Conservation (phyloP, 805 yeast species). For the Schizosaccharomyces japonicus region DNA sequence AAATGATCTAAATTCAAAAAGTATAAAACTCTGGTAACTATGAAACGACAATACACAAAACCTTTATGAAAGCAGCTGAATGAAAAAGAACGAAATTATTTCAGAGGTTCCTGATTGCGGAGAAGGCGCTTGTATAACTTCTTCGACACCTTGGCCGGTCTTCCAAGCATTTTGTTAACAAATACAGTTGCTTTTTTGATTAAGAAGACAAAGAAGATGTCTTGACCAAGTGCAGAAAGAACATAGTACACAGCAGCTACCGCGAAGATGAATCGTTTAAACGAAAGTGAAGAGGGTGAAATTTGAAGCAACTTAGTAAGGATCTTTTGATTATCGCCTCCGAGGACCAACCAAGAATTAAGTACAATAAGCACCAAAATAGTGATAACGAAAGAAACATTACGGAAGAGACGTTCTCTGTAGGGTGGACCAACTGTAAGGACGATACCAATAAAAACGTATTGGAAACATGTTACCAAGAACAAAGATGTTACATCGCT, state of each 20-base stretch:
- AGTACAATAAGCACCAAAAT: background rate
- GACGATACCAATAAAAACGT: conserved; percentile 61
- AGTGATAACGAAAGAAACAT: conserved; percentile 8
- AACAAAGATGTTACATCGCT: conserved; percentile 79
- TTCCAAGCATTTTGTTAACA: conserved; percentile 2
- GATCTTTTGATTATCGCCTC: background rate
- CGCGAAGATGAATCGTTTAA: conserved; percentile 28
- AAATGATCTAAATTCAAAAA: too few relatives aligned
- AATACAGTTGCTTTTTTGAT: conserved; percentile 15
- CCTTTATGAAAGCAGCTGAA: too few relatives aligned
- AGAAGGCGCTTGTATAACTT: conserved; percentile 13
- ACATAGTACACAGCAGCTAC: conserved; percentile 28
- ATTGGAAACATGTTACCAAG: conserved; percentile 64
- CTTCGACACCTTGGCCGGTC: conserved; percentile 14
- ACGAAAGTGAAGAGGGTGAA: conserved; percentile 10
- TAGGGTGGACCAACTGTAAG: conserved; percentile 85
- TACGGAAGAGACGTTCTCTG: conserved; percentile 47
- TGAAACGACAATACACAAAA: too few relatives aligned
- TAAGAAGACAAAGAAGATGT: conserved; percentile 20
- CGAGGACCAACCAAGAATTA: background rate
- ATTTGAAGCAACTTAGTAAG: background rate
- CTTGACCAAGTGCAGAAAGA: conserved; percentile 25
- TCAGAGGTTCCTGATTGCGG: too few relatives aligned
- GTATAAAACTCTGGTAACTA: too few relatives aligned
- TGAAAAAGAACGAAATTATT: too few relatives aligned